Evolutionary conservation across 2,329 filamentous ascomycete genomes (phyloP), one percentile per base, ranked within the genome.

Genomic region (Ceratocystis colombiana): DNA sequence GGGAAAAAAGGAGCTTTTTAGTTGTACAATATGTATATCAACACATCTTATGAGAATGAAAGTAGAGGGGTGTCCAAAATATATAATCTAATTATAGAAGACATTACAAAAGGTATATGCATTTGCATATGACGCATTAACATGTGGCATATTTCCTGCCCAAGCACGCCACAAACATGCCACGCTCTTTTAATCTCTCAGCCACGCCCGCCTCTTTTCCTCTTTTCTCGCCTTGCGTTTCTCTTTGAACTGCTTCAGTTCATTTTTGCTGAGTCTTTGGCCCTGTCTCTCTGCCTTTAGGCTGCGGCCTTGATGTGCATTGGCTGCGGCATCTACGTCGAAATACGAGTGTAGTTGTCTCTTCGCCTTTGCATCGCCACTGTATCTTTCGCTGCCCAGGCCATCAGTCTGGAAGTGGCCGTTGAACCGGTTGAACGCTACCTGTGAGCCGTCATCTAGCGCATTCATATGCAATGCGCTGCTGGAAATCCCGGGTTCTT

Each of bases 321-420:
- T 96, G 3, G 92, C 93, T 2, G 91, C 92, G 3, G 91, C 89
- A 75, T 97, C 92, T 55, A 96, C 92, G 73, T 99, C 93, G 75
- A 97, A 99, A 77, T 88, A 97, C 50, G 91, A 89, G 73, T 89
- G 89, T 88, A 97, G 88, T 77, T 97, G 94, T 57, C 94, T 82
- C 64, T 80, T 82, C 68, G 88, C 88, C 80, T 96, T 96, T 73
- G 90, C 88, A 73, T 95, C 90, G 72, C 96, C 91, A 71, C 85
- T 88, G 78, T 92, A 88, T 64, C 86, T 84, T 64, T 94, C 90
- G 1, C 89, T 84, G 2, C 82, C 86, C 69, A 86, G 78, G 10
- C 84, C 82, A 2, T 78, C 78, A 20, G 80, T 77, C 76, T 96
- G 92, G 78, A 89, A 96, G 70, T 86, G 83, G 57, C 92, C 92